phyloP scores from a whole-genome alignment of 73 alveolate genomes.

The Strombidium stylifer region DNA sequence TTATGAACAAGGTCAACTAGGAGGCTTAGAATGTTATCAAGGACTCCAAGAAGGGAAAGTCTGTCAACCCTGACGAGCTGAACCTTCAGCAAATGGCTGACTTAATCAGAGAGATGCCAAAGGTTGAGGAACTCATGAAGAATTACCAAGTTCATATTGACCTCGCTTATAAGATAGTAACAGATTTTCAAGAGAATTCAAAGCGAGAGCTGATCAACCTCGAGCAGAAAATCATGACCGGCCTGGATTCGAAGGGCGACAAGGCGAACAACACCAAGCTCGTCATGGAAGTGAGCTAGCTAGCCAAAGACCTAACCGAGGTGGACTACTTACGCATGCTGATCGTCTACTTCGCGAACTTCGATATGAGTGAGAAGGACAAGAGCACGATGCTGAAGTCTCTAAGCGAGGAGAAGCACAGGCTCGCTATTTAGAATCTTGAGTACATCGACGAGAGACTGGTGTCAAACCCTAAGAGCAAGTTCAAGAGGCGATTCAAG shows the following conservation, averaged over 20 bases:
- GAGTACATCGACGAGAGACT: neutral
- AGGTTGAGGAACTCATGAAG: constrained; percentile 50
- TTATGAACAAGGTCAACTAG: constrained; percentile 16
- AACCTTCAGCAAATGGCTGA: constrained; percentile 46
- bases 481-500: constrained; percentile 28
- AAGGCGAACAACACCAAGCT: constrained; percentile 41
- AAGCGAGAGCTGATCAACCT: constrained; percentile 25
- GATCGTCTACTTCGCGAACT: constrained; percentile 31
- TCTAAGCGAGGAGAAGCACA: constrained; percentile 26
- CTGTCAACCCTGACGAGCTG: constrained; percentile 18
- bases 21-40: constrained; percentile 37
- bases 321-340: constrained; percentile 40
- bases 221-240: constrained; percentile 49
- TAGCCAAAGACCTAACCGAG: constrained; percentile 7
- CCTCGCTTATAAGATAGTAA: constrained; percentile 15
- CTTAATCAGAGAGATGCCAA: constrained; percentile 38
- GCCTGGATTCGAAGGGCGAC: constrained; percentile 40
- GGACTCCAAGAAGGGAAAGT: constrained; percentile 28
- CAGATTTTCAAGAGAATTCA: constrained; percentile 9
- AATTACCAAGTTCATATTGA: constrained; percentile 47
- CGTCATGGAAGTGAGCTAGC: constrained; percentile 30
- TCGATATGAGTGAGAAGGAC: constrained; percentile 39
- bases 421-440: constrained; percentile 20
- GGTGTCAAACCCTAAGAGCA: neutral
- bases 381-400: constrained; percentile 35